Evolutionary conservation across 2,329 filamentous ascomycete genomes (phyloP), one percentile per base, ranked within the genome.

Genomic region (Colletotrichum destructivum): DNA sequence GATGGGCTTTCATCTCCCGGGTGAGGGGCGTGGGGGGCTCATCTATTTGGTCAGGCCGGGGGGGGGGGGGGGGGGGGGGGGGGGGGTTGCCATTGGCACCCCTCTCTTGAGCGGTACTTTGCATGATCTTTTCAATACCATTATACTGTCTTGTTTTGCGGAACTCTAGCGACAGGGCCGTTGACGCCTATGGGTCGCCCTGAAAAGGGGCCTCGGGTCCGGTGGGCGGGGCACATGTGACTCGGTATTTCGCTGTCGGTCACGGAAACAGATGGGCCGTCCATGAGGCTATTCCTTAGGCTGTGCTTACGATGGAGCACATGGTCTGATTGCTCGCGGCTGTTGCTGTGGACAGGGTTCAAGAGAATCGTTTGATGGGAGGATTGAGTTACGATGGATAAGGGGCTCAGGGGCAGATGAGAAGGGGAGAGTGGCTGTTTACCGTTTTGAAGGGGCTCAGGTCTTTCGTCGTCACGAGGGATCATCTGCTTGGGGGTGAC

Each of bases 341-440:
- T 57, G 35, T n/a, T n/a, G 38, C 31, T 18, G 31, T 56, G 54
- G 54, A 35, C 18, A 35, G 18, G 21, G 35, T 21, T 56, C 26
- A 38, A 31, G 18, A 31, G 52, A 18, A 31, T 18, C 18, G 4
- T n/a, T 55, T n/a, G 31, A 55, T 38, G 13, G n/a, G 35, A 35
- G 12, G 55, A 7, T 21, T 21, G 38, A 23, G 13, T 4, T 23
- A 23, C n/a, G 55, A 57, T 3, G 38, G n/a, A 23, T 26, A 13
- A 57, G 35, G 9, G 55, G 23, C 38, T 23, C 55, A 57, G 38
- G 55, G 55, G 38, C 54, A 57, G 38, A 57, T 57, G 54, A 57
- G 52, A 21, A 56, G 35, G 13, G 38, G n/a, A 42, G 15, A 38
- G 38, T 23, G 35, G 35, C 35, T 38, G n/a, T 42, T 57, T 23